These are phyloP conservation scores for Sporobolomyces pararoseus DNA, from an alignment of 768 basidiomycete genomes.

Conservation along the genomic window DNA sequence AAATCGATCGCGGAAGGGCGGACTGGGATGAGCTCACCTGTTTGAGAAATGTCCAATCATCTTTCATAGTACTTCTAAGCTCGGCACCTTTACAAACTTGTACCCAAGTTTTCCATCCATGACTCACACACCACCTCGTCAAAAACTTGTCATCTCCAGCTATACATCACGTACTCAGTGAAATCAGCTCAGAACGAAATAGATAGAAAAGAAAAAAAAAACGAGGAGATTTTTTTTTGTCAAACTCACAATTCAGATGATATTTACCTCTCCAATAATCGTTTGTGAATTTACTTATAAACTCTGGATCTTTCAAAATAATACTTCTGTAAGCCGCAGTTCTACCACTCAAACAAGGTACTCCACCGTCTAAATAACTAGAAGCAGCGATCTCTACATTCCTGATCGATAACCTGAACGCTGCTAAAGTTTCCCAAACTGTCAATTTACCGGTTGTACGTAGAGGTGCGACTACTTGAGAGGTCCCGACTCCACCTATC, in stretches of 20 bases:
- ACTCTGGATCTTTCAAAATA: constrained; percentile 91
- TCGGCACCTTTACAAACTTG: constrained; percentile 60
- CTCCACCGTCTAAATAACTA: constrained; percentile 87
- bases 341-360: constrained; percentile 85
- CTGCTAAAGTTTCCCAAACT: constrained; percentile 91
- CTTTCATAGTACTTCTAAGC: constrained; percentile 88
- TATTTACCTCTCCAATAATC: constrained; percentile 92
- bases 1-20: no score
- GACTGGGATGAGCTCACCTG: constrained; percentile 54
- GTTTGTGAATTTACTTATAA: constrained; percentile 86
- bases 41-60: constrained; percentile 91
- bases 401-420: constrained; percentile 84
- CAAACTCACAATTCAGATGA: constrained; percentile 80
- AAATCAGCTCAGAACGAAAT: neutral
- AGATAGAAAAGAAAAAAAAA: constrained; percentile 46
- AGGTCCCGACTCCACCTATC: constrained; percentile 85
- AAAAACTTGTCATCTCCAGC: constrained; percentile 60
- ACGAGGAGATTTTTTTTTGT: no score
- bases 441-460: constrained; percentile 68
- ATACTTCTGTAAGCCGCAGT: constrained; percentile 91
- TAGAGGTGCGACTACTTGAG: constrained; percentile 73
- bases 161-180: neutral
- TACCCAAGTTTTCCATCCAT: constrained; percentile 92
- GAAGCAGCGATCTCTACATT: constrained; percentile 87
- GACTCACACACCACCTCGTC: constrained; percentile 93